Base-by-base conservation (phyloP, 768 basidiomycete species). In the Phaffia australis region DNA sequence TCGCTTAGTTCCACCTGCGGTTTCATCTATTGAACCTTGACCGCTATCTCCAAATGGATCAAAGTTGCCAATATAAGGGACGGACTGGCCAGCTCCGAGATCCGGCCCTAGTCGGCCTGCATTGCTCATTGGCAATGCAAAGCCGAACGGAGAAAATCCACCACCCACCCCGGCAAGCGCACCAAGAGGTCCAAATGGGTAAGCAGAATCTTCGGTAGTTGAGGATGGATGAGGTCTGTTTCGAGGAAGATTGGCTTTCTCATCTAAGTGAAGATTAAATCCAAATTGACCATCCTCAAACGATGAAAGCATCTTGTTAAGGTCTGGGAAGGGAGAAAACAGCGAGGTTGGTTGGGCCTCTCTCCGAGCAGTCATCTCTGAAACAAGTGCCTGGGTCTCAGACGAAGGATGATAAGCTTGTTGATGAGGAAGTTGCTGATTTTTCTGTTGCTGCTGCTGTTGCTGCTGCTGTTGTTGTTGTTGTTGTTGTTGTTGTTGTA, bases 301-400 rank as follows among this genome's bases (percentile, higher is more conserved):
- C 57, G 82, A 84, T 73, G 87, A 84, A 55, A 92, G 79, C 23
- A 87, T 89, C 35, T 87, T 83, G 74, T 91, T 89, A 70, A 93
- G 84, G 70, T 93, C 90, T 14, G 90, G 91, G 81, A 93, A 93
- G 15, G 88, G 74, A 83, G 47, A 62, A 32, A 21, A 61, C 54
- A n/a, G 63, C 3, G 42, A 63, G 27, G 47, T 60, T 42, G 35
- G 35, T 42, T 42, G 35, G 14, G 82, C 80, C 71, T 89, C 87
- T 55, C 89, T 81, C 46, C 89, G 80, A 25, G 83, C 83, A 73
- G 84, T 86, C 49, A 93, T 82, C 71, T 92, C 90, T 65, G 91
- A 88, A 56, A 93, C 79, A 56, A 93, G 80, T 1, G 87, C 88
- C 69, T 86, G 86, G 2, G 88, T 89, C 49, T 89, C 87, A 19